phyloP scores from a whole-genome alignment of 2,329 filamentous ascomycete species.

The Cordyceps farinosa region DNA sequence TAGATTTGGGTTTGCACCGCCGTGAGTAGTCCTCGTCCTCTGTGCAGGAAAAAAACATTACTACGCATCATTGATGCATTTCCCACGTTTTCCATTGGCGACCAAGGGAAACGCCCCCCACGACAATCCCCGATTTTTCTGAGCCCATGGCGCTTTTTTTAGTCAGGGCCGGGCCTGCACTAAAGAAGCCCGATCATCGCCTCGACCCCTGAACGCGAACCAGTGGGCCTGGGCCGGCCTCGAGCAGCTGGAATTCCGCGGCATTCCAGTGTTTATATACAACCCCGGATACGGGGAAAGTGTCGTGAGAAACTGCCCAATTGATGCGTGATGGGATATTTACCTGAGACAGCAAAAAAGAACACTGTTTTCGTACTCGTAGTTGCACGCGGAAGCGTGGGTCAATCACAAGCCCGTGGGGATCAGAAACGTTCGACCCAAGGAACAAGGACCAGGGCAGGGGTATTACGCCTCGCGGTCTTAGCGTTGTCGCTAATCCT shows the following conservation, averaged over 20 bases:
- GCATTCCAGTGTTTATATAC: neutral
- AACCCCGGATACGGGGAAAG: neutral
- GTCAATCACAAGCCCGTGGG: neutral
- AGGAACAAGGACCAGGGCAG: neutral
- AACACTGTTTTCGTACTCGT: neutral
- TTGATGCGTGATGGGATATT: neutral
- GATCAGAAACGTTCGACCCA: neutral
- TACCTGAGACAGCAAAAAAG: neutral
- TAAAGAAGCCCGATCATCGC: slow-evolving; percentile 5
- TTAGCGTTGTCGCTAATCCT: neutral
- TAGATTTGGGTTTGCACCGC: too few species aligned
- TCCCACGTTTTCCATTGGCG: neutral
- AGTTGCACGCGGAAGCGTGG: neutral
- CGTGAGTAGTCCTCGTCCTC: too few species aligned
- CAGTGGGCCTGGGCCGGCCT: neutral
- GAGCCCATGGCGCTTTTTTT: neutral
- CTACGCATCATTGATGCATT: neutral
- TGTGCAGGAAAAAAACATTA: neutral
- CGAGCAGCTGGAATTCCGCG: neutral
- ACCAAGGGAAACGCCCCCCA: neutral
- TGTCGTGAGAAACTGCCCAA: too few species aligned
- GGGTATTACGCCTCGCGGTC: neutral
- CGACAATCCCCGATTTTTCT: neutral
- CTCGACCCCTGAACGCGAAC: neutral
- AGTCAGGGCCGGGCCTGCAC: neutral